Evolutionary conservation across 805 yeast species (phyloP).

Genomic region (Metschnikowia gelsemii): DNA sequence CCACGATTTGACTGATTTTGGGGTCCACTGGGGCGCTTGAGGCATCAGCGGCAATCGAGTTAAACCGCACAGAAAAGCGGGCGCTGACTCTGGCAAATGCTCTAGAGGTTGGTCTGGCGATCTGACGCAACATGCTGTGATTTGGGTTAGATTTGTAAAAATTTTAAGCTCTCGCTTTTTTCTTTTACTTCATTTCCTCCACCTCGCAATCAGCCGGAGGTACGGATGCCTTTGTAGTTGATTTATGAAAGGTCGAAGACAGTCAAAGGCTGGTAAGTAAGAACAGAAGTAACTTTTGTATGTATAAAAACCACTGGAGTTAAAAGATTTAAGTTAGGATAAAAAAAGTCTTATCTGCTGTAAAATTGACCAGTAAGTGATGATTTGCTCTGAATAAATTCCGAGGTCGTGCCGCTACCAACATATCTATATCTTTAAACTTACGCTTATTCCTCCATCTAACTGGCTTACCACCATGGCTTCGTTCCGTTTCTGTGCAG

Average conservation of each 20-base stretch:
- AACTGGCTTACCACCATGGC: constrained; percentile 52
- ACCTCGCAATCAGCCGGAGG: constrained; percentile 12
- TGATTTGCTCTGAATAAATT: not conserved
- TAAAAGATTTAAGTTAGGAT: too few species aligned
- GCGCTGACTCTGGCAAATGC: constrained; percentile 27
- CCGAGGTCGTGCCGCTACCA: constrained; percentile 7
- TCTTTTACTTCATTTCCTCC: constrained; percentile 4
- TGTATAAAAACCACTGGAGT: too few species aligned
- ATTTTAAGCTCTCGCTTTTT: constrained; percentile 13
- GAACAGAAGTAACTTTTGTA: too few species aligned
- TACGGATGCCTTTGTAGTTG: constrained; percentile 16
- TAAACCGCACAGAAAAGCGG: constrained; percentile 41
- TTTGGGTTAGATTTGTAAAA: constrained; percentile 14
- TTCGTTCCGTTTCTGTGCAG: constrained; percentile 93
- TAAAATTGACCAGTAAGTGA: too few species aligned
- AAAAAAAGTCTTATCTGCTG: too few species aligned
- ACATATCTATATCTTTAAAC: constrained; percentile 1
- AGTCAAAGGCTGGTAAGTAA: too few species aligned
- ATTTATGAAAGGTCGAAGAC: too few species aligned
- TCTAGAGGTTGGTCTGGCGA: constrained; percentile 39
- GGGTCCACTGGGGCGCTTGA: constrained; percentile 67
- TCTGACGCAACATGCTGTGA: constrained; percentile 34
- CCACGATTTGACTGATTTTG: constrained; percentile 83
- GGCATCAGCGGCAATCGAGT: constrained; percentile 44
- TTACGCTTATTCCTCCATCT: not conserved